Percentiles rank a stretch among this genome's conserved stretches.
Conservation (phyloP, 495 filamentous ascomycete genomes). For the Melanomma pulvis-pyrius region DNA sequence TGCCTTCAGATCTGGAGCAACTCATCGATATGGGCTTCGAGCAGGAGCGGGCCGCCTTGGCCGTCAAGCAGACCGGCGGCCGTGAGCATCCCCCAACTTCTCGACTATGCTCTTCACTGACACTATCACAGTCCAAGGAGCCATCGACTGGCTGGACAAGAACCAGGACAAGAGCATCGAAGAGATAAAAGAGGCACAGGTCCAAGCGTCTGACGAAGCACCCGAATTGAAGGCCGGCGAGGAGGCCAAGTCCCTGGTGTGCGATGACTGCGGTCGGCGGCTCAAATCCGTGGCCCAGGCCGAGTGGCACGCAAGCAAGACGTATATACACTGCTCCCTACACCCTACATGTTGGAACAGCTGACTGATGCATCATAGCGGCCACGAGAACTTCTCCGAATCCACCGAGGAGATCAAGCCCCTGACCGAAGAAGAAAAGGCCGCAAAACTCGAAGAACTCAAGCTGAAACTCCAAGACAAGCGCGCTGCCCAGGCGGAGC, state of each 20-base stretch:
- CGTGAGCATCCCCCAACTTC: constrained; percentile 53
- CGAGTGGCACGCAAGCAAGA: constrained; percentile 87
- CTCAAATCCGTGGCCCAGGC: constrained; percentile 80
- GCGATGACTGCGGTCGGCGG: constrained; percentile 91
- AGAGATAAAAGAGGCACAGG: constrained; percentile 69
- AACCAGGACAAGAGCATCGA: constrained; percentile 83
- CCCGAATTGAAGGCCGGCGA: constrained; percentile 64
- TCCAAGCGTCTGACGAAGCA: constrained; percentile 43
- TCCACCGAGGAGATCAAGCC: constrained; percentile 89
- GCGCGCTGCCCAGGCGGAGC: constrained; percentile 64
- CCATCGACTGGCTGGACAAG: constrained; percentile 89
- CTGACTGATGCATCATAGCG: constrained; percentile 47
- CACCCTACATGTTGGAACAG: neutral
- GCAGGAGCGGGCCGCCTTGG: constrained; percentile 73
- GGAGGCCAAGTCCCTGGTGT: constrained; percentile 67
- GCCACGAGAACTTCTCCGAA: constrained; percentile 90
- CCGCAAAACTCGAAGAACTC: constrained; percentile 73
- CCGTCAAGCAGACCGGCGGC: constrained; percentile 75
- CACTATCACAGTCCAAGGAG: constrained; percentile 70
- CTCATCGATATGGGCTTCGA: constrained; percentile 97
- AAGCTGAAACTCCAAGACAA: constrained; percentile 73
- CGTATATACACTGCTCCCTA: constrained; percentile 51
- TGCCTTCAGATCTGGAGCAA: constrained; percentile 66
- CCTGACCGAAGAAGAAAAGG: constrained; percentile 90
- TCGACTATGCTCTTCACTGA: constrained; percentile 6